Evolutionary conservation across 139 green algal genomes (phyloP), one percentile per base, ranked within the genome.

Genomic region (Chlorella sp.): DNA sequence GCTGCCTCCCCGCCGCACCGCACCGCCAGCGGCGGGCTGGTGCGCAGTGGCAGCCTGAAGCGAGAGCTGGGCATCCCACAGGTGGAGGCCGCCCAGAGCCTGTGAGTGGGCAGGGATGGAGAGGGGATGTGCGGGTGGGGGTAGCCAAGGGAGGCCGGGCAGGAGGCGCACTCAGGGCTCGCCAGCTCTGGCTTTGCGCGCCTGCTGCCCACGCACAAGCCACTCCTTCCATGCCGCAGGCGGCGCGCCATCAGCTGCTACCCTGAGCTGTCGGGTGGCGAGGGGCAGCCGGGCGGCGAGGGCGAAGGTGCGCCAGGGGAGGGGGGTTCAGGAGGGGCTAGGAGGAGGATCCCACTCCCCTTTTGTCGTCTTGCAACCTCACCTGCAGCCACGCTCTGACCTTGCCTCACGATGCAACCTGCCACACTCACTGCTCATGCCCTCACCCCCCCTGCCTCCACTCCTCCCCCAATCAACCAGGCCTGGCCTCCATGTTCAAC

Each of bases 241-340:
- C 76, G 83, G 56, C 67, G 83, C 44, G 82, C 87, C 56, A 88
- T 90, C n/a, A 81, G 65, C 36, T 87, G 86, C 65, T 89, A 83
- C 73, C 80, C 85, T 7, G 80, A 87, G 34, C 38, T 87, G 44
- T 2, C n/a, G 0, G 48, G 48, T 24, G 48, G 32, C 1, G 48
- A 22, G 17, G 36, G 51, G 13, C 51, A 60, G 51, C 51, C 51
- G 14, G 51, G 0, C 13, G 41, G 51, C 41, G 36, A 40, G 22
- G 38, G 46, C 17, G 43, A 56, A 26, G 67, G 80, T 43, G 36
- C 2, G 19, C 7, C 7, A 17, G 19, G 41, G 24, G 41, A 44
- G 5, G 19, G 0, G 20, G 16, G 34, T 8, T 24, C 13, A 22
- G 17, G 36, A 13, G 32, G 65, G 62, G n/a, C n/a, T 32, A 30